A percentile compares a stretch with the other conserved stretches of the same genome.
These are phyloP conservation scores for Picochlorum sp. DNA, from an alignment of 139 green algal species.

Conservation along the genomic window DNA sequence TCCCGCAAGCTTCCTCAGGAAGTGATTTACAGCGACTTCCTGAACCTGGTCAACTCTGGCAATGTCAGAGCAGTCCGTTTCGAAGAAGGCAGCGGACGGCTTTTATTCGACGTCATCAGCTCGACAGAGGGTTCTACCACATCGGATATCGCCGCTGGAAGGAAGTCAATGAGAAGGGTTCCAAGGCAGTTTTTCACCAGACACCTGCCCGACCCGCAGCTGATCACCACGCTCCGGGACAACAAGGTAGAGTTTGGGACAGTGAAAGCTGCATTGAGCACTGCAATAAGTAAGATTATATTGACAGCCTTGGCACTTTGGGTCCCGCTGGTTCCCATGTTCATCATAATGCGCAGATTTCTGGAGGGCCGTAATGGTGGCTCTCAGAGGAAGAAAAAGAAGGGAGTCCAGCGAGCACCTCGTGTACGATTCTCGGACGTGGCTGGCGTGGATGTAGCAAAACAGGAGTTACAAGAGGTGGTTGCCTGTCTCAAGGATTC, in stretches of 20 bases:
- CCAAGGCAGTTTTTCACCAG: slow-evolving; percentile 26
- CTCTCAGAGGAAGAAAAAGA: slow-evolving; percentile 25
- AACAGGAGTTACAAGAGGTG: slow-evolving; percentile 72
- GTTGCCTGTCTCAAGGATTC: slow-evolving; percentile 78
- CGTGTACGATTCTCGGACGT: slow-evolving; percentile 63
- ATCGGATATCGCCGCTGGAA: neutral
- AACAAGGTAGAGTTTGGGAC: slow-evolving; percentile 39
- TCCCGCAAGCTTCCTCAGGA: slow-evolving; percentile 9
- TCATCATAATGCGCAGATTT: slow-evolving; percentile 57
- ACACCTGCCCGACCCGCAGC: slow-evolving; percentile 25
- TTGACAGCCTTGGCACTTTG: slow-evolving; percentile 49
- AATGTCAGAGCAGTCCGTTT: slow-evolving; percentile 50
- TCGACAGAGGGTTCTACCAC: neutral
- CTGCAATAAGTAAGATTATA: slow-evolving; percentile 22
- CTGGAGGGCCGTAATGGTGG: slow-evolving; percentile 34
- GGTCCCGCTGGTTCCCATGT: slow-evolving; percentile 74
- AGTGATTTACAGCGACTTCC: slow-evolving; percentile 68
- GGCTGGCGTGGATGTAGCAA: slow-evolving; percentile 73
- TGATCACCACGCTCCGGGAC: slow-evolving; percentile 34
- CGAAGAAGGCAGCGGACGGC: slow-evolving; percentile 44
- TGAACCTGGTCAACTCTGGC: slow-evolving; percentile 46
- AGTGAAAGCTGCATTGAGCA: slow-evolving; percentile 14
- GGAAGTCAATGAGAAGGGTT: neutral
- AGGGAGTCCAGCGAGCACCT: neutral
- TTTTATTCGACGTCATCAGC: slow-evolving; percentile 59